phyloP scores from a whole-genome alignment of 2,329 filamentous ascomycete species.

The Penicillium occitanis region DNA sequence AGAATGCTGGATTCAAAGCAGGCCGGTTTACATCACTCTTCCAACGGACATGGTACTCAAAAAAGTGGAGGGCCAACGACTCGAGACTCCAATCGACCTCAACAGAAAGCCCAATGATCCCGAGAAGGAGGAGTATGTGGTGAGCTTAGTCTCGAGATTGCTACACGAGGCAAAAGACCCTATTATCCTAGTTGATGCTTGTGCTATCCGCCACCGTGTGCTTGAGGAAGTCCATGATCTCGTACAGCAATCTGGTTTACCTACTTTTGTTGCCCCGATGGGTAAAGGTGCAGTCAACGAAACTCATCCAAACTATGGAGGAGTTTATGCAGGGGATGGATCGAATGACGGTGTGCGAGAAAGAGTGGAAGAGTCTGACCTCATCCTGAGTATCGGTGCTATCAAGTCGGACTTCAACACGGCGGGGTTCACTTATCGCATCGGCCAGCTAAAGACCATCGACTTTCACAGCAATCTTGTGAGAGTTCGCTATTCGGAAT shows the following conservation, averaged over 20 bases:
- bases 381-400: conserved; percentile 42
- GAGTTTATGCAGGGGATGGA: conserved; percentile 77
- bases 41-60: conserved; percentile 60
- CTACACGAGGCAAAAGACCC: conserved; percentile 70
- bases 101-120: conserved; percentile 62
- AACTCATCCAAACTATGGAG: conserved; percentile 68
- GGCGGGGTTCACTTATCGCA: conserved; percentile 76
- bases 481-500: conserved; percentile 74
- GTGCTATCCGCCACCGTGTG: conserved; percentile 72
- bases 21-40: conserved; percentile 57
- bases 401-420: conserved; percentile 49
- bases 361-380: conserved; percentile 41
- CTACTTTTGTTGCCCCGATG: conserved; percentile 82
- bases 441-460: conserved; percentile 73
- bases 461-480: conserved; percentile 75
- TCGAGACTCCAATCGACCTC: conserved; percentile 67
- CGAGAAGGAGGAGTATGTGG: conserved; percentile 72
- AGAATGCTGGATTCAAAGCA: conserved; percentile 53
- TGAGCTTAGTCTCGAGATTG: conserved; percentile 70
- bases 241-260: conserved; percentile 68
- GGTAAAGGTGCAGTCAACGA: conserved; percentile 81
- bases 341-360: conserved; percentile 53
- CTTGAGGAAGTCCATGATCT: conserved; percentile 69
- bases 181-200: conserved; percentile 76
- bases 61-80: conserved; percentile 69